phyloP scores from a whole-genome alignment of 2,329 filamentous ascomycete genomes.

The Xylariaceae sp. region DNA sequence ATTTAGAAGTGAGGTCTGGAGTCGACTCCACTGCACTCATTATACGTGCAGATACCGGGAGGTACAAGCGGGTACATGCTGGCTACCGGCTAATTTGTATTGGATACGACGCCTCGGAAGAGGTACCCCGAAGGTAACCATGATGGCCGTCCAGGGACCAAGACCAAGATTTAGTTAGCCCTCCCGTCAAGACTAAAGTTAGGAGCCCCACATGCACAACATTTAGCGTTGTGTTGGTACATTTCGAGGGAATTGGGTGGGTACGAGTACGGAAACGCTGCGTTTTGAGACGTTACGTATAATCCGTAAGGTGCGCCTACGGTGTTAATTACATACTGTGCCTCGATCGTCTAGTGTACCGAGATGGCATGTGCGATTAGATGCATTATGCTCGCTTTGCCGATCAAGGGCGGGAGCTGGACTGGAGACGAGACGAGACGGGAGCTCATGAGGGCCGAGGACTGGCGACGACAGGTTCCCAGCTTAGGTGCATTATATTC shows the following conservation, averaged over 20 bases:
- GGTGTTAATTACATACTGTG: no score
- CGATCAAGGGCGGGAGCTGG: no score
- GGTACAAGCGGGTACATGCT: not conserved
- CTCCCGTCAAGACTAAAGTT: not conserved
- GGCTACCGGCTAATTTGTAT: not conserved
- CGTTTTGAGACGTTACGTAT: no score
- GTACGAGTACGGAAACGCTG: not conserved
- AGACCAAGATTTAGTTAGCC: not conserved
- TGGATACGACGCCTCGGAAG: not conserved
- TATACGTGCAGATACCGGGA: not conserved
- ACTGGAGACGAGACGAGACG: no score
- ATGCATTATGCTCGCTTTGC: no score
- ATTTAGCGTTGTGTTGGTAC: not conserved
- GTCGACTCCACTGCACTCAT: not conserved
- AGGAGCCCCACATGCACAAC: not conserved
- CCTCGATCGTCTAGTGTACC: no score
- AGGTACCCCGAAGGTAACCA: not conserved
- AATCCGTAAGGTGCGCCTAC: no score
- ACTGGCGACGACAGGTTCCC: no score
- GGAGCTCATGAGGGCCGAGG: no score
- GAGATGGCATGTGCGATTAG: no score
- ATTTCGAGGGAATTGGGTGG: not conserved
- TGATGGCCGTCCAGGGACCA: not conserved
- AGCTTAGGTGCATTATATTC: no score
- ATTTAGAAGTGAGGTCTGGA: not conserved